Evolutionary conservation across 129 eudicot genomes (phyloP), one percentile per base, ranked within the genome.

Genomic region (Artemisia tridentata): DNA sequence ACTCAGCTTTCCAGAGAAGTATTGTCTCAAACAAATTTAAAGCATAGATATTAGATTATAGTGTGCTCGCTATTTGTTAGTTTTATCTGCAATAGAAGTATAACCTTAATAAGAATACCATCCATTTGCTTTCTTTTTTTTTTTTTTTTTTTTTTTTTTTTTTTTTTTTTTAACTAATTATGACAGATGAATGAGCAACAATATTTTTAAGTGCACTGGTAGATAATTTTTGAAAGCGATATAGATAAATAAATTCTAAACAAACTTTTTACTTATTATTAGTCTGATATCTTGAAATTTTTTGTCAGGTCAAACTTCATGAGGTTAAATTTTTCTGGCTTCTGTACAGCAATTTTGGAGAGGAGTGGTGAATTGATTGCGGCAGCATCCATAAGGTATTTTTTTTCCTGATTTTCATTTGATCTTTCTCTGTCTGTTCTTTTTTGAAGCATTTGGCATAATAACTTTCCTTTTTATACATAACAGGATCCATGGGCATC

Each of bases 341-440:
- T 87, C 80, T 77, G 57, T 51, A 90, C 97, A 78, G 78, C 84
- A 72, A 55, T 90, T 60, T 73, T 93, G 57, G 97, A 93, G 86
- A 89, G 81, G 69, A 88, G 85, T 14, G 93, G 88, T 70, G 93
- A 89, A 67, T 34, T 90, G 57, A 76, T 87, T 19, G 68, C 96
- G 0, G 91, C 88, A 27, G 99, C 97, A 75, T 82, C 97, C 18
- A 80, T 88, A 84, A 93, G 99, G 98, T 92, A 11, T 54, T 53
- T 46, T 53, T 46, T 43, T 17, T 15, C 13, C 1, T 66, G 8
- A 64, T 9, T 48, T 23, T 47, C 5, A 61, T 16, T 75, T 20
- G 27, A 59, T 54, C 19, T 3, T n/a, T 65, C 19, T 27, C 51
- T 63, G 3, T 47, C 18, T 5, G 13, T 66, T 15, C 25, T 43